Evolutionary conservation across 306 rosid species (phyloP).

Genomic region (Rosa rugosa): DNA sequence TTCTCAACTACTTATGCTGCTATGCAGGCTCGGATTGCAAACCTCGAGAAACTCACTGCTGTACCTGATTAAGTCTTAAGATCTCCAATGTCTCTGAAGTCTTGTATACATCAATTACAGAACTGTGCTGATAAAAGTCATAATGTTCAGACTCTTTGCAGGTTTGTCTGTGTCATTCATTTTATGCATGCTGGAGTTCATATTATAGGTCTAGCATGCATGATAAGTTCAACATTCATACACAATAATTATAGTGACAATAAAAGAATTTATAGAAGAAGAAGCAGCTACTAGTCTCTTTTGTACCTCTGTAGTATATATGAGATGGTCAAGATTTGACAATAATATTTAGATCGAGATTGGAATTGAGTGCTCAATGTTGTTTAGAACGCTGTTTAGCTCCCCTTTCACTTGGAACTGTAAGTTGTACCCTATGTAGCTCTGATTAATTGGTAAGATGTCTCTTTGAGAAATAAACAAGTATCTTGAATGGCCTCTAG

Average conservation of each 20-base stretch:
- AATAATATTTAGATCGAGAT: too few species aligned
- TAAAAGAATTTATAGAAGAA: too few species aligned
- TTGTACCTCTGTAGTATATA: too few species aligned
- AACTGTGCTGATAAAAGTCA: conserved; percentile 8
- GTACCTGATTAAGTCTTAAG: conserved; percentile 32
- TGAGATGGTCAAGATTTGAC: too few species aligned
- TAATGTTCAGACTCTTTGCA: background rate
- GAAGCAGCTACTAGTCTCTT: too few species aligned
- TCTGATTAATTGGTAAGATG: background rate
- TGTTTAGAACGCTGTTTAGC: background rate
- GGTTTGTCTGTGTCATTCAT: background rate
- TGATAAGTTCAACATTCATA: background rate
- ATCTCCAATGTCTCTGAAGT: conserved; percentile 22
- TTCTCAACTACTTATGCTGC: background rate
- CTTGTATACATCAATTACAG: conserved; percentile 12
- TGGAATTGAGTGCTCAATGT: background rate
- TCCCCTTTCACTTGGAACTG: background rate
- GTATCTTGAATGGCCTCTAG: background rate
- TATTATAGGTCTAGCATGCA: background rate
- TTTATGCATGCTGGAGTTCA: background rate
- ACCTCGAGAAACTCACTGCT: conserved; percentile 58
- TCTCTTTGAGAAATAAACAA: background rate
- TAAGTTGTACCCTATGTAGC: background rate
- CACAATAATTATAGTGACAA: too few species aligned
- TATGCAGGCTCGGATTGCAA: conserved; percentile 57